Percentiles rank a stretch among this genome's conserved stretches.
These are phyloP conservation scores for Orbilia brochopaga DNA, from an alignment of 2,329 filamentous ascomycete species.

Conservation along the genomic window DNA sequence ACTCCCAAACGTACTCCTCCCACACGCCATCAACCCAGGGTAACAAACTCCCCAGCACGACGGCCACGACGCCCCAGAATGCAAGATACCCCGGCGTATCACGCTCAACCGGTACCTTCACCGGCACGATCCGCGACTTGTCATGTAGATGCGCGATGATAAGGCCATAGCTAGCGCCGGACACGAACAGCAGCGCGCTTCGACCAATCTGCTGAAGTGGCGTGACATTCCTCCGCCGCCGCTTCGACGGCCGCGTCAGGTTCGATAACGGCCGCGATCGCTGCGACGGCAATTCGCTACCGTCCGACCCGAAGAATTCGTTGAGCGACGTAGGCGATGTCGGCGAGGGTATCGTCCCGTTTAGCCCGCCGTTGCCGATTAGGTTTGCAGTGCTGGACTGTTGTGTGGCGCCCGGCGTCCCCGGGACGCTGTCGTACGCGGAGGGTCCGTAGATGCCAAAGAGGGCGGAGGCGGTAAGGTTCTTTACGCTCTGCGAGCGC, in stretches of 20 bases:
- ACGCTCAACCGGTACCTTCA: constrained; percentile 66
- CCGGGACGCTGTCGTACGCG: constrained; percentile 62
- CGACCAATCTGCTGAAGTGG: constrained; percentile 66
- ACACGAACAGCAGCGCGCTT: constrained; percentile 71
- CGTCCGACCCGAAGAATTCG: constrained; percentile 19
- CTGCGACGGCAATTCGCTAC: constrained; percentile 28
- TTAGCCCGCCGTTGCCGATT: constrained; percentile 59
- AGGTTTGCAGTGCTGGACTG: constrained; percentile 60
- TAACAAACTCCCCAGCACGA: constrained; percentile 76
- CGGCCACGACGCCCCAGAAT: constrained; percentile 81
- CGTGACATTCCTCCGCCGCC: constrained; percentile 54
- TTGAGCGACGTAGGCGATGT: constrained; percentile 10
- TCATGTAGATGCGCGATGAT: constrained; percentile 81
- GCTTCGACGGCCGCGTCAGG: constrained; percentile 54
- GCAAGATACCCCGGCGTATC: constrained; percentile 67
- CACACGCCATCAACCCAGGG: constrained; percentile 84
- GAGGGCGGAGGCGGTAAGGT: constrained; percentile 86
- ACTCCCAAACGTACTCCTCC: constrained; percentile 63
- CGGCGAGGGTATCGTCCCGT: constrained; percentile 54
- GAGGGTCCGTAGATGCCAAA: constrained; percentile 86
- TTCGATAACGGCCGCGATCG: constrained; percentile 55
- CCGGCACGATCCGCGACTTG: constrained; percentile 68
- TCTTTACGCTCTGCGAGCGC: constrained; percentile 78
- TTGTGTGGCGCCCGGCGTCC: constrained; percentile 70
- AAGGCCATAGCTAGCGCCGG: constrained; percentile 82